Percentiles rank a stretch among this genome's conserved stretches.
Evolutionary conservation across 2,329 filamentous ascomycete genomes (phyloP).

Genomic region (Huntiella savannae): DNA sequence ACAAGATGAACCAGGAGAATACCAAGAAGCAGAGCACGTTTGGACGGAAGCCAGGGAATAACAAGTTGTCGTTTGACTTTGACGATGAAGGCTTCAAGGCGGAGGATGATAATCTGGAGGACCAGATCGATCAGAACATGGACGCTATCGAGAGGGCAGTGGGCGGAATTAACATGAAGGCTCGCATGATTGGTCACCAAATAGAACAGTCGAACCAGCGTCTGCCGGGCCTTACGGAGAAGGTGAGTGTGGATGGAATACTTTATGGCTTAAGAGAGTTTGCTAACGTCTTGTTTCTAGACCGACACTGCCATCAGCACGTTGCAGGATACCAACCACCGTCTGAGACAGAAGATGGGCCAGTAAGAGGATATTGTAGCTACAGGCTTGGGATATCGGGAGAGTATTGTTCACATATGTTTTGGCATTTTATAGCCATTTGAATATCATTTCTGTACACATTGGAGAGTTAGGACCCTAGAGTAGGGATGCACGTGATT

Average conservation of each 20-base stretch:
- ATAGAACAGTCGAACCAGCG: constrained; percentile 48
- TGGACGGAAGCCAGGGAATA: constrained; percentile 8
- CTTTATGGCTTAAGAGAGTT: not conserved
- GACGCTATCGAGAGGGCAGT: constrained; percentile 54
- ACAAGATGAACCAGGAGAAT: constrained; percentile 4
- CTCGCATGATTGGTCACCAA: constrained; percentile 56
- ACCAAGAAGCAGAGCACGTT: constrained; percentile 4
- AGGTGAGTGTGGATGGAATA: constrained; percentile 32
- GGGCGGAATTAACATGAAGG: constrained; percentile 53
- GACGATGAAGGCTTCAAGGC: constrained; percentile 42
- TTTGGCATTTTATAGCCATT: no score
- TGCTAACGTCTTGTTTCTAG: constrained; percentile 24
- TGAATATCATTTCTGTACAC: no score
- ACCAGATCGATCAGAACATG: constrained; percentile 36
- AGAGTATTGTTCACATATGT: no score
- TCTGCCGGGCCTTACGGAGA: constrained; percentile 41
- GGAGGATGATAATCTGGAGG: constrained; percentile 25
- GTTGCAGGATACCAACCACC: constrained; percentile 10
- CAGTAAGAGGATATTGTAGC: not conserved
- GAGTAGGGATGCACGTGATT: not conserved
- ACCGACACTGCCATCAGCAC: constrained; percentile 46
- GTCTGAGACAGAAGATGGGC: constrained; percentile 11
- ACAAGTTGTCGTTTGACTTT: constrained; percentile 62
- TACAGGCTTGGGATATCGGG: no score
- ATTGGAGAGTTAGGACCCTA: no score